Evolutionary conservation across 306 rosid species (phyloP).

Genomic region (Lathyrus tuberosus): DNA sequence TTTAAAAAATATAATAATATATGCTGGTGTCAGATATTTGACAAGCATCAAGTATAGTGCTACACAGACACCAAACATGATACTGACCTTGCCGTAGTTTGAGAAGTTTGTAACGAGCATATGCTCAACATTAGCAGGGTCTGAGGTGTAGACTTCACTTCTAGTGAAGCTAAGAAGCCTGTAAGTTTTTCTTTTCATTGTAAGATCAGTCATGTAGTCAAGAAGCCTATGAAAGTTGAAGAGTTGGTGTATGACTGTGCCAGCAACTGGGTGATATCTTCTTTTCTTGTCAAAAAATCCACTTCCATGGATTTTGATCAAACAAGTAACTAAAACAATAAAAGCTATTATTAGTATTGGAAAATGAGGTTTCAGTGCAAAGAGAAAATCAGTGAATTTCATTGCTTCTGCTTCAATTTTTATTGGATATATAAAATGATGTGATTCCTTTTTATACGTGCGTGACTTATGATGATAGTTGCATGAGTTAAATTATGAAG

Average conservation of each 20-base stretch:
- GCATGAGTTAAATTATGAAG: not conserved
- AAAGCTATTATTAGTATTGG: not conserved
- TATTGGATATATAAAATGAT: not conserved
- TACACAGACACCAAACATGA: too few species aligned
- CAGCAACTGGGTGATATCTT: constrained; percentile 7
- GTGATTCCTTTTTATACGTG: too few species aligned
- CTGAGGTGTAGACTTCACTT: constrained; percentile 66
- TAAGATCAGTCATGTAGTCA: constrained; percentile 43
- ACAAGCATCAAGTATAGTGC: too few species aligned
- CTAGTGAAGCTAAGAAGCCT: constrained; percentile 56
- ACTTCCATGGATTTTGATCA: not conserved
- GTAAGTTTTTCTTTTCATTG: constrained; percentile 54
- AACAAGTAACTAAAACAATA: not conserved
- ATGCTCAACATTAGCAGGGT: constrained; percentile 46
- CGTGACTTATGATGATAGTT: not conserved
- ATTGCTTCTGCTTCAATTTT: not conserved
- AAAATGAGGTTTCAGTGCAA: not conserved
- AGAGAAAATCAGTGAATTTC: constrained; percentile 8
- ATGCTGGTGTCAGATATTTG: too few species aligned
- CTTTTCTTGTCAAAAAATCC: not conserved
- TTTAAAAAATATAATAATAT: too few species aligned
- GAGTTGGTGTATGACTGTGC: constrained; percentile 5
- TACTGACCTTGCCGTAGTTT: constrained; percentile 7
- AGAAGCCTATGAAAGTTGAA: constrained; percentile 21
- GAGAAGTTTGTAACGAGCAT: constrained; percentile 33